Evolutionary conservation across 2,329 filamentous ascomycete genomes (phyloP).

Genomic region (Xylariaceae sp.): DNA sequence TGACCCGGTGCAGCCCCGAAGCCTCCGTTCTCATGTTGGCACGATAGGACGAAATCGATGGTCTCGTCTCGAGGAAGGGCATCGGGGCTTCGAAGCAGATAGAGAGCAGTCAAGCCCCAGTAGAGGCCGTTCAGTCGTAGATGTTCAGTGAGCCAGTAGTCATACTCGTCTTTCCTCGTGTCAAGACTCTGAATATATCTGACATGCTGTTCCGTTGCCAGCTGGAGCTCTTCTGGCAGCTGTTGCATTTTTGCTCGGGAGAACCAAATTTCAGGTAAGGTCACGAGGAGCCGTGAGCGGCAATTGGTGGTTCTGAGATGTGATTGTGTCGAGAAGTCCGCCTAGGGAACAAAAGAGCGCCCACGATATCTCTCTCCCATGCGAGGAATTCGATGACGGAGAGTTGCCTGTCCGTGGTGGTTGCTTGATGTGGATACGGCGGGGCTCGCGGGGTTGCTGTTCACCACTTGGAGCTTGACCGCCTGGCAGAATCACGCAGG

Average conservation of each 20-base stretch:
- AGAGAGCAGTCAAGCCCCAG: conserved; percentile 86
- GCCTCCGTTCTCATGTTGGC: conserved; percentile 78
- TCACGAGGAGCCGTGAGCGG: no score
- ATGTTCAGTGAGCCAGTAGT: conserved; percentile 98
- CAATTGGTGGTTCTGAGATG: no score
- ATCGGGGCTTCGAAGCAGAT: conserved; percentile 74
- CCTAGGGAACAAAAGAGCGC: no score
- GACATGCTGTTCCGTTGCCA: conserved; percentile 61
- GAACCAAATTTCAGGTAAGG: no score
- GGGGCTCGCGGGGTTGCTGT: no score
- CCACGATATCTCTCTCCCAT: no score
- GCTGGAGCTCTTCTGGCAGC: conserved; percentile 33
- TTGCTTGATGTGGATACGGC: no score
- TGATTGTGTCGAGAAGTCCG: no score
- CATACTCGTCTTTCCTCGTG: conserved; percentile 84
- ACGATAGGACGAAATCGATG: conserved; percentile 92
- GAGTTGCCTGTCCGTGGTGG: no score
- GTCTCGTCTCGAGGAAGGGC: conserved; percentile 74
- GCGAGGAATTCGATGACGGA: no score
- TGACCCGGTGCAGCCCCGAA: conserved; percentile 92
- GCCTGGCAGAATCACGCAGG: no score
- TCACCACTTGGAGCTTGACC: no score
- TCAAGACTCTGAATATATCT: conserved; percentile 90
- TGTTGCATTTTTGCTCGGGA: conserved; percentile 25
- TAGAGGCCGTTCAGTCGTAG: conserved; percentile 92